Conservation (phyloP, 2,329 filamentous ascomycete genomes). For the Trichothecium sympodiale region DNA sequence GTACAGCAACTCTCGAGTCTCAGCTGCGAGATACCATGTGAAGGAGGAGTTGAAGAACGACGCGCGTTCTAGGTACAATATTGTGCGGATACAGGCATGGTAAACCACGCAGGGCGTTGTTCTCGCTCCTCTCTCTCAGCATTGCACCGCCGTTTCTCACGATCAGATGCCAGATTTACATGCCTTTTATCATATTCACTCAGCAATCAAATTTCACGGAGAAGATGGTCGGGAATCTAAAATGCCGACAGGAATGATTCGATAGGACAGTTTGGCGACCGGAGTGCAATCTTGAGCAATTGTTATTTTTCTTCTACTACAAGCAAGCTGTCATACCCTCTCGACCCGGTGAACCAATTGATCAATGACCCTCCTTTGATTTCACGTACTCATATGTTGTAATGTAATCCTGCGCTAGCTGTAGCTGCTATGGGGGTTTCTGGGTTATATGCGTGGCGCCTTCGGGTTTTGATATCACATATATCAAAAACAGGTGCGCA, state of each 20-base stretch:
- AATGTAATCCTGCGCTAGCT: too few relatives aligned
- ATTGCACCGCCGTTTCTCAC: background rate
- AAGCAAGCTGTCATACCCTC: too few relatives aligned
- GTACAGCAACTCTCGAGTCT: background rate
- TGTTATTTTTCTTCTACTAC: constrained; percentile 10
- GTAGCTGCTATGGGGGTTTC: too few relatives aligned
- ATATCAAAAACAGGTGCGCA: too few relatives aligned
- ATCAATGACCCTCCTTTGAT: too few relatives aligned
- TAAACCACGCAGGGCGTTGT: constrained; percentile 1
- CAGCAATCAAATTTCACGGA: constrained; percentile 10
- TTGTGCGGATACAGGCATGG: background rate
- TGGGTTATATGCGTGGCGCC: too few relatives aligned
- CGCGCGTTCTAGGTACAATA: background rate
- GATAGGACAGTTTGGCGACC: constrained; percentile 40
- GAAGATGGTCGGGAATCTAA: constrained; percentile 20
- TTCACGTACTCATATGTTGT: too few relatives aligned
- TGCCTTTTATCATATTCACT: constrained; percentile 14
- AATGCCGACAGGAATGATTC: constrained; percentile 27
- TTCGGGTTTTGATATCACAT: too few relatives aligned
- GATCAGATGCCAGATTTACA: constrained; percentile 8
- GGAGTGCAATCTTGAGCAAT: constrained; percentile 35
- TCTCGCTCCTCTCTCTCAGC: background rate
- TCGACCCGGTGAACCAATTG: too few relatives aligned
- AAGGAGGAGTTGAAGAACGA: background rate
- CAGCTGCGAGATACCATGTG: background rate